Conservation (phyloP, 495 filamentous ascomycete genomes). For the Cercophora sp. region DNA sequence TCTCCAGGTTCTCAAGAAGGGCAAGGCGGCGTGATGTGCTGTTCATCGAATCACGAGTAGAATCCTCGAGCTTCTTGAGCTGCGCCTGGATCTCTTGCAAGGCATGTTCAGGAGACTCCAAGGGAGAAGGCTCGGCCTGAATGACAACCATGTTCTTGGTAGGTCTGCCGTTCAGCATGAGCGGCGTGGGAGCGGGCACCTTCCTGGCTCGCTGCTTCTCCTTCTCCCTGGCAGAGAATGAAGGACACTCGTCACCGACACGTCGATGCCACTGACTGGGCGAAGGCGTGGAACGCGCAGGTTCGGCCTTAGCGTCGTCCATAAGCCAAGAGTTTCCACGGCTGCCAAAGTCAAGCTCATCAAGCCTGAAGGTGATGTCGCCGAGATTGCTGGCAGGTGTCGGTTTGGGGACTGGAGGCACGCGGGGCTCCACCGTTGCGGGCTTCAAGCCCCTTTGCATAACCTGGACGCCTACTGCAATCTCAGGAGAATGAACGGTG, state of each 20-base stretch:
- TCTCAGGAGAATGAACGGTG: constrained; percentile 37
- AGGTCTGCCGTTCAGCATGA: constrained; percentile 35
- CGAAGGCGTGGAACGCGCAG: constrained; percentile 9
- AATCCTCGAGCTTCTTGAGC: constrained; percentile 41
- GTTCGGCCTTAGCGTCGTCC: constrained; percentile 11
- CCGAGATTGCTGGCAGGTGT: not conserved
- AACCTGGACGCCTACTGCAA: constrained; percentile 31
- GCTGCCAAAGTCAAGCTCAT: constrained; percentile 12
- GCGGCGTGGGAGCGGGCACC: constrained; percentile 47
- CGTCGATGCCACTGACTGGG: constrained; percentile 45
- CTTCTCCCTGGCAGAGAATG: constrained; percentile 47
- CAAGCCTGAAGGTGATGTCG: constrained; percentile 33
- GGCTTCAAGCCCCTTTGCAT: no score
- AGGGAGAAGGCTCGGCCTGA: constrained; percentile 42
- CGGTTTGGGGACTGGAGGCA: no score
- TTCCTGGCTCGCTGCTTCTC: constrained; percentile 36
- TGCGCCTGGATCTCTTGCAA: constrained; percentile 48
- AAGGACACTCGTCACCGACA: constrained; percentile 49
- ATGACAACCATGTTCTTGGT: constrained; percentile 33
- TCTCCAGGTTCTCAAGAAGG: constrained; percentile 49
- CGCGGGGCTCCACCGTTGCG: no score
- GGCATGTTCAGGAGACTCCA: constrained; percentile 47
- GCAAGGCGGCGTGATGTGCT: constrained; percentile 35
- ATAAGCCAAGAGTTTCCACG: constrained; percentile 1
- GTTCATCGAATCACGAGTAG: constrained; percentile 24